A percentile compares a stretch with the other conserved stretches of the same genome.
Evolutionary conservation across 495 filamentous ascomycete genomes (phyloP).

Genomic region (Podospora didyma): DNA sequence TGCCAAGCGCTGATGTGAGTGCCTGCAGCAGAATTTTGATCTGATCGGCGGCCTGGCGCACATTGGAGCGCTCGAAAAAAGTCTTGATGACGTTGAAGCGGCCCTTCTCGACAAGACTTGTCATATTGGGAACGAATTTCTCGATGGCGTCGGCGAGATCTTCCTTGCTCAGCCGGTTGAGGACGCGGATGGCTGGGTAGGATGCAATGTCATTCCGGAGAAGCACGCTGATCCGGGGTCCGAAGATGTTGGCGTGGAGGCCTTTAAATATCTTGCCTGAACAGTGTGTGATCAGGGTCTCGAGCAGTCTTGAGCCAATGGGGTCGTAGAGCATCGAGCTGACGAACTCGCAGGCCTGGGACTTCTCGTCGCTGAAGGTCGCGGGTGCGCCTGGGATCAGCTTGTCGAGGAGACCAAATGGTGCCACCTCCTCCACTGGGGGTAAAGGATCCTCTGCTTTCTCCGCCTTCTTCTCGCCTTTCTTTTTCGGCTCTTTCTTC

Average conservation of each 20-base stretch:
- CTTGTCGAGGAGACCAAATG: conserved; percentile 27
- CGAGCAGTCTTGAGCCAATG: conserved; percentile 83
- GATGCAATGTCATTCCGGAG: conserved; percentile 84
- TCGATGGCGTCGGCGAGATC: conserved; percentile 68
- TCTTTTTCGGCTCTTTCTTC: conserved; percentile 53
- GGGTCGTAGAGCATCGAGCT: conserved; percentile 82
- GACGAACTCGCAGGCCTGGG: conserved; percentile 59
- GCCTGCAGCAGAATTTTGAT: conserved; percentile 56
- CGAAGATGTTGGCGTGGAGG: conserved; percentile 70
- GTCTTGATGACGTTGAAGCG: conserved; percentile 74
- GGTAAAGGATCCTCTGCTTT: conserved; percentile 19
- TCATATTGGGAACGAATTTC: conserved; percentile 63
- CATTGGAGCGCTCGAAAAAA: conserved; percentile 75
- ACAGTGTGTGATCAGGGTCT: conserved; percentile 72
- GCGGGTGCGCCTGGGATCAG: conserved; percentile 43
- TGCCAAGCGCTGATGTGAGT: conserved; percentile 55
- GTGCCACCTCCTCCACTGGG: conserved; percentile 15
- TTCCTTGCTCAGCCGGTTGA: conserved; percentile 80
- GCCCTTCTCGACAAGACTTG: conserved; percentile 64
- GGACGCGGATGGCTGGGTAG: conserved; percentile 73
- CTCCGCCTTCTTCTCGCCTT: conserved; percentile 39
- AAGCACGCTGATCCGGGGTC: conserved; percentile 67
- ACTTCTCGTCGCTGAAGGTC: conserved; percentile 39
- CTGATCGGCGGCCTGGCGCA: conserved; percentile 54
- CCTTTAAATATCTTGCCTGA: conserved; percentile 88